A percentile compares a stretch with the other conserved stretches of the same genome.
These are phyloP conservation scores for Curvularia hawaiiensis DNA, from an alignment of 2,329 filamentous ascomycete genomes.

Conservation along the genomic window DNA sequence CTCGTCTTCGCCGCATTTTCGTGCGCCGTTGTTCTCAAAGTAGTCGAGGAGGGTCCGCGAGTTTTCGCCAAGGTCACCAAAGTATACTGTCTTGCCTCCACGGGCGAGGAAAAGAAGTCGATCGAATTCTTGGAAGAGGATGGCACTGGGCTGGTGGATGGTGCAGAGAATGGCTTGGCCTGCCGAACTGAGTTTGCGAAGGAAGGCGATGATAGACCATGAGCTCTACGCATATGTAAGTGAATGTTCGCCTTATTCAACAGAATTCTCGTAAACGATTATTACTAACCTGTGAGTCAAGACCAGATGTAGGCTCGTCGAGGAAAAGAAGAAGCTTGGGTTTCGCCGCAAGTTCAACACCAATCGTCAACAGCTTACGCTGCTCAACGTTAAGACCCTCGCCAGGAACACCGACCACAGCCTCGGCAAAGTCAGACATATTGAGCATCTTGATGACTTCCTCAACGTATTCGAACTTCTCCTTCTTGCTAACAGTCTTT, in stretches of 20 bases:
- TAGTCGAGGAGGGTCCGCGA: conserved; percentile 50
- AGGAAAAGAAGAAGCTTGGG: conserved; percentile 67
- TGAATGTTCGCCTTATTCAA: neutral
- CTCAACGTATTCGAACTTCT: conserved; percentile 67
- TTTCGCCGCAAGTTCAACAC: conserved; percentile 73
- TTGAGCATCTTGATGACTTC: conserved; percentile 69
- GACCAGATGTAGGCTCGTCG: conserved; percentile 63
- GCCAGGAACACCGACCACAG: conserved; percentile 67
- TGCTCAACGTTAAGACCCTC: conserved; percentile 71
- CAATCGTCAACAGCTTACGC: conserved; percentile 72
- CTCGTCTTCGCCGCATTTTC: conserved; percentile 63
- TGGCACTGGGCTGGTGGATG: conserved; percentile 54
- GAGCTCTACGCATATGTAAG: conserved; percentile 51
- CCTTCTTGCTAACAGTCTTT: conserved; percentile 56
- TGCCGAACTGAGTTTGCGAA: conserved; percentile 63
- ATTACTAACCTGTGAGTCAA: conserved; percentile 58
- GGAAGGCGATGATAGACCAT: conserved; percentile 66
- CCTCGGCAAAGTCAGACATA: conserved; percentile 70
- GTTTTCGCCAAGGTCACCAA: conserved; percentile 54
- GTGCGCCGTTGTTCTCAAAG: conserved; percentile 69
- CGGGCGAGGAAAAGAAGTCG: conserved; percentile 51
- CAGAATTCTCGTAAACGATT: neutral
- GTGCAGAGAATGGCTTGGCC: conserved; percentile 55
- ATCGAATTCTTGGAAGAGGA: conserved; percentile 55
- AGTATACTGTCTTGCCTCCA: conserved; percentile 54